These are phyloP conservation scores for Colletotrichum plurivorum DNA, from an alignment of 2,329 filamentous ascomycete species.

Conservation along the genomic window DNA sequence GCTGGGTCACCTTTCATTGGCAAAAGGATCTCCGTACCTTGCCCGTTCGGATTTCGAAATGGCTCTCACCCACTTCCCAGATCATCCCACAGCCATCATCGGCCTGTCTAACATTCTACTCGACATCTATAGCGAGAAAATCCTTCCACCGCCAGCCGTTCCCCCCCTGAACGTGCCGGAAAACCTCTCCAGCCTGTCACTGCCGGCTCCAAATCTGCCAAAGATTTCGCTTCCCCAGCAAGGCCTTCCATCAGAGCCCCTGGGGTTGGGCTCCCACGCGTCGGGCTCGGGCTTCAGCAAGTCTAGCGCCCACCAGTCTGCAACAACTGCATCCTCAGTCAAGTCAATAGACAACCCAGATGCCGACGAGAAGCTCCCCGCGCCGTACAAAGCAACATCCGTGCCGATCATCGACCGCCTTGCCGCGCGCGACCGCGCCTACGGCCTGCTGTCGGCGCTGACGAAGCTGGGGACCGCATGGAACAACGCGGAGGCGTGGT, in stretches of 20 bases:
- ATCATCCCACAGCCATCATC: constrained; percentile 86
- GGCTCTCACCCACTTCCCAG: constrained; percentile 82
- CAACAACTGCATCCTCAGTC: constrained; percentile 28
- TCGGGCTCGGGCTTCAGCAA: constrained; percentile 34
- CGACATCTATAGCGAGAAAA: constrained; percentile 82
- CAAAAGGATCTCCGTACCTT: constrained; percentile 73
- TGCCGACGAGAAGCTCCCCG: constrained; percentile 60
- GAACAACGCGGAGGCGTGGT: constrained; percentile 96
- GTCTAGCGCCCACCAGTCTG: constrained; percentile 35
- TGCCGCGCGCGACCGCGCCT: constrained; percentile 91
- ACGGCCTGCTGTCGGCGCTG: constrained; percentile 83
- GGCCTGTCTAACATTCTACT: constrained; percentile 88
- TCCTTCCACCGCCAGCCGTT: constrained; percentile 71
- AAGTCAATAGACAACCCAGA: constrained; percentile 41
- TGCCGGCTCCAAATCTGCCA: constrained; percentile 25
- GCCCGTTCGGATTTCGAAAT: constrained; percentile 86
- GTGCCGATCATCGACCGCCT: constrained; percentile 84
- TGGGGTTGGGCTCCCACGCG: constrained; percentile 57
- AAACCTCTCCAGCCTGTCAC: constrained; percentile 42
- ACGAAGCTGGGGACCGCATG: constrained; percentile 90
- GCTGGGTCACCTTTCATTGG: constrained; percentile 77
- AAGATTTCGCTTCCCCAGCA: constrained; percentile 20
- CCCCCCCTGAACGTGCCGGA: constrained; percentile 57
- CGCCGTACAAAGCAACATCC: constrained; percentile 70
- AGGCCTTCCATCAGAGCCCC: constrained; percentile 59